Evolutionary conservation across 1,284 basidiomycete genomes (phyloP).

Genomic region (Pseudozyma hubeiensis): DNA sequence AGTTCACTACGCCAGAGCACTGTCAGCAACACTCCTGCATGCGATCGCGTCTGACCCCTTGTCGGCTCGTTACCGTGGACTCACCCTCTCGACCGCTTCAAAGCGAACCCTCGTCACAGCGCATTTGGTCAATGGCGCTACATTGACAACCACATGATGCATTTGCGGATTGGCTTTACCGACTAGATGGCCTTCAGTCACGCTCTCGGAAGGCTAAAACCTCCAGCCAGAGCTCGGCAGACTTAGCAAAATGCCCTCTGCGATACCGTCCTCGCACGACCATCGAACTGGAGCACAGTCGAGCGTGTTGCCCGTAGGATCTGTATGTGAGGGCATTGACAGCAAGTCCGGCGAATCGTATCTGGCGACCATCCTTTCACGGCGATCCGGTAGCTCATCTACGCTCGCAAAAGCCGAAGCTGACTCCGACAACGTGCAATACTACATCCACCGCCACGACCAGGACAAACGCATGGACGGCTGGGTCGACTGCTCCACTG

Average conservation of each 20-base stretch:
- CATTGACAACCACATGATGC: no score
- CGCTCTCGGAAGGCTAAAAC: no score
- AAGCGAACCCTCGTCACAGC: no score
- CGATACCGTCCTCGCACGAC: slow-evolving; percentile 4
- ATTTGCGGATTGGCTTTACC: no score
- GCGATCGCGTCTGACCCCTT: no score
- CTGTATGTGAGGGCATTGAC: slow-evolving; percentile 34
- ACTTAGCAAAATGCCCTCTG: slow-evolving; percentile 15
- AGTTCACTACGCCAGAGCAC: no score
- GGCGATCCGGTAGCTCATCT: slow-evolving; percentile 31
- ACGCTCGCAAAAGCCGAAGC: slow-evolving; percentile 13
- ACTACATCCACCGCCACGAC: slow-evolving; percentile 45
- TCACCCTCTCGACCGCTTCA: no score
- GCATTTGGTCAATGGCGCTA: no score
- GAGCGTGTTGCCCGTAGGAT: slow-evolving; percentile 24
- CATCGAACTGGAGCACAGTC: slow-evolving; percentile 10
- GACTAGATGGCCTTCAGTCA: no score
- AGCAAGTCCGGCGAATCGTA: slow-evolving; percentile 8
- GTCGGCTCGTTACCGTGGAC: no score
- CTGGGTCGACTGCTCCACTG: slow-evolving; percentile 32
- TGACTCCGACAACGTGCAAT: slow-evolving; percentile 26
- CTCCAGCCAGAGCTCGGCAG: background rate
- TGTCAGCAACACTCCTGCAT: no score
- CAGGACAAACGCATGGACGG: slow-evolving; percentile 50
- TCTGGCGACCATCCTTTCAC: slow-evolving; percentile 25